Evolutionary conservation across 2,329 filamentous ascomycete species (phyloP), one percentile per base, ranked within the genome.

Genomic region (Sporothrix schenckii): DNA sequence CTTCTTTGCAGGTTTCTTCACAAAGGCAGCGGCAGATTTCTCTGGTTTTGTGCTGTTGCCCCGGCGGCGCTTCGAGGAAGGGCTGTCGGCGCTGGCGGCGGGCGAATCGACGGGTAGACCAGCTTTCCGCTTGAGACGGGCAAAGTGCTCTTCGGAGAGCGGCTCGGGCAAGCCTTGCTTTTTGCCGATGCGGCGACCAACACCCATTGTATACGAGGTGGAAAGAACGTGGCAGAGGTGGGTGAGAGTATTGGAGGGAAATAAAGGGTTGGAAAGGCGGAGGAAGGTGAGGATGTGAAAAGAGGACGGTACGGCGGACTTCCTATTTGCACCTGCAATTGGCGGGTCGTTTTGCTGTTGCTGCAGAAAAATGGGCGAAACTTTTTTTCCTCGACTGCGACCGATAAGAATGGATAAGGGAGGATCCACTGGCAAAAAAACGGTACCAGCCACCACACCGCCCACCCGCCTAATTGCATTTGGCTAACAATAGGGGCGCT

Each of bases 151-250:
- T 78, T 97, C 92, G 74, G 95, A 92, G 74, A 97, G 86, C 74
- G 91, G 86, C 77, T 91, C 88, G 69, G 95, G 95, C 74, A 91
- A 86, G 70, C 93, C 94, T 87, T 98, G 95, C 83, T 97, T 97
- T 81, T 94, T 92, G 90, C 73, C 73, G 27, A 97, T 96, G 77
- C 94, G 92, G 79, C 93, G 91, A 80, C 93, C 92, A 73, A 89
- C 88, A 84, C 93, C 94, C 94, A 97, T 97, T 77, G 79, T 88
- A 52, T 21, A 10, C 13, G 49, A 52, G 24, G 44, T 2, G 10
- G 63, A 19, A 24, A 41, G 21, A 24, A 13, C 21, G 13, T 19
- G n/a, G 39, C 4, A 16, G n/a, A 24, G 34, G 66, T 66, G 16
- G 10, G 14, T 44, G 41, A 44, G 10, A 1, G 34, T 24, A 0